Conservation (phyloP, 1,139 yeast species). For the Arxiozyma bovina region DNA sequence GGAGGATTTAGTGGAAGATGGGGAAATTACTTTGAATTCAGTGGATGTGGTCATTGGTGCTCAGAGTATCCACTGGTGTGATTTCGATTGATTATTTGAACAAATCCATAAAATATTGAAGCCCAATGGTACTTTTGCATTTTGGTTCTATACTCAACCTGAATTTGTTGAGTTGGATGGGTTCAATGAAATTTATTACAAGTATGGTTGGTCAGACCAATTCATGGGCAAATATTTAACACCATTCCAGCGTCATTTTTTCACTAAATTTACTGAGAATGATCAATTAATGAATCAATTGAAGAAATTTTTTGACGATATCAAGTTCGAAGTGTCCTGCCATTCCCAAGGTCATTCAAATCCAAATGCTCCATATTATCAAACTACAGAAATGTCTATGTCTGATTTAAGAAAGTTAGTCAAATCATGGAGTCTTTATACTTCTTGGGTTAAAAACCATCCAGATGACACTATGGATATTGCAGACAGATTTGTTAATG, state of each 20-base stretch:
- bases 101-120: slow-evolving; percentile 45
- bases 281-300: slow-evolving; percentile 22
- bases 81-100: no score
- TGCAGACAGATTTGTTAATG: no score
- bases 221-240: no score
- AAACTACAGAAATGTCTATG: slow-evolving; percentile 27
- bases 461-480: no score
- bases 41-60: no score
- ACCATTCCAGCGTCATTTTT: no score
- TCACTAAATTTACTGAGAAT: slow-evolving; percentile 32
- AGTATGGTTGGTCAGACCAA: no score
- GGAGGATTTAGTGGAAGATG: no score
- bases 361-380: slow-evolving; percentile 31
- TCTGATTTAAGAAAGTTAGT: slow-evolving; percentile 40
- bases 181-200: slow-evolving; percentile 21
- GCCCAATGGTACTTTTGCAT: slow-evolving; percentile 58
- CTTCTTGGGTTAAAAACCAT: no score
- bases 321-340: no score
- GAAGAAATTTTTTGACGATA: slow-evolving; percentile 33
- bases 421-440: slow-evolving; percentile 64
- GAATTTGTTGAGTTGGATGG: slow-evolving; percentile 24
- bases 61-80: no score
- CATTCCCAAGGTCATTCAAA: slow-evolving; percentile 31
- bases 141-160: slow-evolving; percentile 71
- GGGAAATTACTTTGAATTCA: no score